Evolutionary conservation across 2,329 filamentous ascomycete genomes (phyloP).

Genomic region (Aspergillus caelatus): DNA sequence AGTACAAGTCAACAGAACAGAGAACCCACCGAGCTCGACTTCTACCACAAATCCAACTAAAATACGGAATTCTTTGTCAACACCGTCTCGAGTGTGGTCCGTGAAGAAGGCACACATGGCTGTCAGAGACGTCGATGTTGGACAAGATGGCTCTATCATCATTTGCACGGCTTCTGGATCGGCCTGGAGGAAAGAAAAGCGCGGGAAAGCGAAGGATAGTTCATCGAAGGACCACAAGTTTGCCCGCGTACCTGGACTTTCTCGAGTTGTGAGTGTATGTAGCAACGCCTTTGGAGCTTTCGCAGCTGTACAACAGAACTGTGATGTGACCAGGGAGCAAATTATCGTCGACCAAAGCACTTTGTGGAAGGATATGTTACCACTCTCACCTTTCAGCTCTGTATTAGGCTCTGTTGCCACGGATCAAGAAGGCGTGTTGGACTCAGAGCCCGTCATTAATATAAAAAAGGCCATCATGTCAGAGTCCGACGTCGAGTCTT

Average conservation of each 20-base stretch:
- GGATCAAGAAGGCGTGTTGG: constrained; percentile 40
- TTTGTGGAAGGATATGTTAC: constrained; percentile 73
- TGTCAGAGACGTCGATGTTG: constrained; percentile 81
- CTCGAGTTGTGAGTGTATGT: constrained; percentile 78
- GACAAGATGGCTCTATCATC: constrained; percentile 92
- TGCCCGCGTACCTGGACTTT: constrained; percentile 83
- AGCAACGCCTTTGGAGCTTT: constrained; percentile 91
- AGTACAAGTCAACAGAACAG: constrained; percentile 71
- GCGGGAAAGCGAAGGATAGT: constrained; percentile 75
- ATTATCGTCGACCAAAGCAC: constrained; percentile 68
- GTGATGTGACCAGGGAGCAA: constrained; percentile 74
- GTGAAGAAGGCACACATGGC: constrained; percentile 82
- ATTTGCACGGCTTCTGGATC: constrained; percentile 90
- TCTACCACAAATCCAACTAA: constrained; percentile 94
- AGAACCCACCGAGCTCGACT: constrained; percentile 60
- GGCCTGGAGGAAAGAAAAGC: constrained; percentile 86
- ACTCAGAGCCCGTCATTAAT: constrained; percentile 24
- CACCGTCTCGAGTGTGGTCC: constrained; percentile 83
- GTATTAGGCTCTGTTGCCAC: constrained; percentile 53
- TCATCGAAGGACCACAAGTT: constrained; percentile 94
- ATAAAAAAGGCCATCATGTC: constrained; percentile 47
- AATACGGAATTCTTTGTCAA: constrained; percentile 78
- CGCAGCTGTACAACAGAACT: constrained; percentile 82
- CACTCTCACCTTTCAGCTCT: constrained; percentile 68
- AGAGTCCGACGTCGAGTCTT: constrained; percentile 49